A percentile compares a stretch with the other conserved stretches of the same genome.
Conservation (phyloP, 208 protist genomes). For the Crithidia mellificae region DNA sequence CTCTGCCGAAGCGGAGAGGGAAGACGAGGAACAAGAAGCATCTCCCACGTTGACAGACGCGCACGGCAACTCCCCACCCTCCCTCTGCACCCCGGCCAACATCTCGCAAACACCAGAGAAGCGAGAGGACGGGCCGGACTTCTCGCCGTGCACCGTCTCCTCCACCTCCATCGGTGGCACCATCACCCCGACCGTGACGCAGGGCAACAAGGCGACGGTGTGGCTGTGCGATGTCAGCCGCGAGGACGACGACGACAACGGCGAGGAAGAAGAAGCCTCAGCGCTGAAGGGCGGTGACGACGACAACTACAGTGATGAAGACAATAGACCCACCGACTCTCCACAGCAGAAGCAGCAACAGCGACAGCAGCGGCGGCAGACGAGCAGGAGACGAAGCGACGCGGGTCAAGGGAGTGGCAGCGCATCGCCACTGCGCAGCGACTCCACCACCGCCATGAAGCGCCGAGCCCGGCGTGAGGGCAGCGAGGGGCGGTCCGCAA, state of each 20-base stretch:
- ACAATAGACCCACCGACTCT: not conserved
- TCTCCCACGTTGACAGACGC: not conserved
- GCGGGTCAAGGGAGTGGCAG: too few relatives aligned
- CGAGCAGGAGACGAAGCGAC: too few relatives aligned
- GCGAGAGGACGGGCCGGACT: not conserved
- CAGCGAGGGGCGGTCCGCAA: not conserved
- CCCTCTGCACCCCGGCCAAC: not conserved
- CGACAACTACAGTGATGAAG: not conserved
- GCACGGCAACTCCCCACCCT: not conserved
- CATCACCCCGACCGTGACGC: not conserved
- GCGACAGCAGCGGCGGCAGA: too few relatives aligned
- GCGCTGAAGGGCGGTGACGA: not conserved
- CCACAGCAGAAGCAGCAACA: not conserved
- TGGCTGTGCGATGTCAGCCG: slow-evolving; percentile 16
- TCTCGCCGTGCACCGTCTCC: slow-evolving; percentile 8
- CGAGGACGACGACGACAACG: slow-evolving; percentile 7
- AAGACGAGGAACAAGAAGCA: too few relatives aligned
- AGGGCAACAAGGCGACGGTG: not conserved
- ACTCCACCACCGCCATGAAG: too few relatives aligned
- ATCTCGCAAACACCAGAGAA: slow-evolving; percentile 1
- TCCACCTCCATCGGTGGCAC: slow-evolving; percentile 1
- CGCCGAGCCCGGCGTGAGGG: not conserved
- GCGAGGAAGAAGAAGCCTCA: too few relatives aligned
- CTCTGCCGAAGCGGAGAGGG: too few relatives aligned
- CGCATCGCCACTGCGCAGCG: too few relatives aligned